These are phyloP conservation scores for Colletotrichum tropicicola DNA, from an alignment of 2,329 filamentous ascomycete genomes.

Conservation along the genomic window DNA sequence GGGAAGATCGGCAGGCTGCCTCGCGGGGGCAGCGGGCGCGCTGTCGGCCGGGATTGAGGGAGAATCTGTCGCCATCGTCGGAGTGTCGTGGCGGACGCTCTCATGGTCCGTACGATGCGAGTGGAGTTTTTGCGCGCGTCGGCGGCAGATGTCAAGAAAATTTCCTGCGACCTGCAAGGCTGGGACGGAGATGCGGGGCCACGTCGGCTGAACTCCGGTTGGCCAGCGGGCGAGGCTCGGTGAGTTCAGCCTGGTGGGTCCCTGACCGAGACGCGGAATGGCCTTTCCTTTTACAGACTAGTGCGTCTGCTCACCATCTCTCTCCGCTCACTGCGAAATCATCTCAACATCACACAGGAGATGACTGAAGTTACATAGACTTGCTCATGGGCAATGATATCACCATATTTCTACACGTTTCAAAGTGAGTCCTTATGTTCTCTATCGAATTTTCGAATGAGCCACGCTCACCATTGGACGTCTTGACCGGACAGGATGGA, in stretches of 20 bases:
- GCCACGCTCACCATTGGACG: no score
- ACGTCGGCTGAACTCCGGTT: slow-evolving; percentile 21
- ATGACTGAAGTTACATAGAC: no score
- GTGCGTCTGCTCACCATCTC: no score
- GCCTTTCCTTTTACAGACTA: not conserved
- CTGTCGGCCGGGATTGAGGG: slow-evolving; percentile 4
- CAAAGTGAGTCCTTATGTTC: no score
- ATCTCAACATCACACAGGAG: no score
- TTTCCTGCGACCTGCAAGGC: slow-evolving; percentile 28
- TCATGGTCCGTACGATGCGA: slow-evolving; percentile 22
- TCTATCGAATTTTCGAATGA: no score
- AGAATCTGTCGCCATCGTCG: slow-evolving; percentile 27
- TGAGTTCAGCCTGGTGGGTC: no score
- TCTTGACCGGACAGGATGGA: no score
- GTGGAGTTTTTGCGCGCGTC: slow-evolving; percentile 16
- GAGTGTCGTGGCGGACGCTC: slow-evolving; percentile 14
- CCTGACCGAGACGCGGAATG: not conserved
- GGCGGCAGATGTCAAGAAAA: slow-evolving; percentile 18
- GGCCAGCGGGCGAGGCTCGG: not conserved
- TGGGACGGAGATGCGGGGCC: slow-evolving; percentile 4
- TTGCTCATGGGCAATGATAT: no score
- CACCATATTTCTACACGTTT: no score
- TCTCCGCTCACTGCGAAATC: no score
- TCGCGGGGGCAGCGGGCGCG: not conserved
- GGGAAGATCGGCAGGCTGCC: slow-evolving; percentile 16